phyloP scores from a whole-genome alignment of 1,284 basidiomycete species.

The Heterobasidion annosum region DNA sequence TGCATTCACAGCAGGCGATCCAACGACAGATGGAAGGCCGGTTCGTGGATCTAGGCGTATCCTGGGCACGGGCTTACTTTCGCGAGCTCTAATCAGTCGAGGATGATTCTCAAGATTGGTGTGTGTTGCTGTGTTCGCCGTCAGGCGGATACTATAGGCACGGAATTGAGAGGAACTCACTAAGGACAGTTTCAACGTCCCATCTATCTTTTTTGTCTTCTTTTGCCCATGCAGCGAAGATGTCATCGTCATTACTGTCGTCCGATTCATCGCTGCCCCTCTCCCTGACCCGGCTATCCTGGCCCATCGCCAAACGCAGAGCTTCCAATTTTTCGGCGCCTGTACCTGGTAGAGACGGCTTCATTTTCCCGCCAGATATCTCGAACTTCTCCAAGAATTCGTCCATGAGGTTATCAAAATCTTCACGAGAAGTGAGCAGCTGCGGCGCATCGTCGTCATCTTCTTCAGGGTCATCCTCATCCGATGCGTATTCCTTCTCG shows the following conservation, averaged over 20 bases:
- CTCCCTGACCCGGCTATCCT: slow-evolving; percentile 42
- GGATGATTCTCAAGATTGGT: slow-evolving; percentile 95
- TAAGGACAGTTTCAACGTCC: slow-evolving; percentile 92
- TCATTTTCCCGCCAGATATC: slow-evolving; percentile 83
- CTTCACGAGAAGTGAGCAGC: slow-evolving; percentile 73
- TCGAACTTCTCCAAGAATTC: slow-evolving; percentile 94
- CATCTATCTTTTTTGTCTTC: slow-evolving; percentile 74
- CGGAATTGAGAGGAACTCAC: slow-evolving; percentile 36
- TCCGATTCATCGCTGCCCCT: slow-evolving; percentile 26
- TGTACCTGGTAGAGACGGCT: slow-evolving; percentile 60
- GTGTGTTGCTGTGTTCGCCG: slow-evolving; percentile 67
- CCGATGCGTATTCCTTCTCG: slow-evolving; percentile 69
- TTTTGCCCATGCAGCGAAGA: slow-evolving; percentile 42
- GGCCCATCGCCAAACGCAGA: slow-evolving; percentile 71
- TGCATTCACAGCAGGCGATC: background rate
- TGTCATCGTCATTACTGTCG: slow-evolving; percentile 32
- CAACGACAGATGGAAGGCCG: slow-evolving; percentile 53
- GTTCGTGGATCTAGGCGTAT: slow-evolving; percentile 70
- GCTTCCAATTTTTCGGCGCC: slow-evolving; percentile 74
- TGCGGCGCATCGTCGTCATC: slow-evolving; percentile 53
- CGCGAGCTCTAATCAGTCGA: slow-evolving; percentile 65
- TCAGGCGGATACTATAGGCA: background rate
- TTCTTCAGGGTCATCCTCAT: slow-evolving; percentile 44
- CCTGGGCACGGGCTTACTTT: slow-evolving; percentile 43
- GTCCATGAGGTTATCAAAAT: slow-evolving; percentile 89